Base-by-base conservation (phyloP, 2,329 filamentous ascomycete genomes). In the Trichoderma hamatum region DNA sequence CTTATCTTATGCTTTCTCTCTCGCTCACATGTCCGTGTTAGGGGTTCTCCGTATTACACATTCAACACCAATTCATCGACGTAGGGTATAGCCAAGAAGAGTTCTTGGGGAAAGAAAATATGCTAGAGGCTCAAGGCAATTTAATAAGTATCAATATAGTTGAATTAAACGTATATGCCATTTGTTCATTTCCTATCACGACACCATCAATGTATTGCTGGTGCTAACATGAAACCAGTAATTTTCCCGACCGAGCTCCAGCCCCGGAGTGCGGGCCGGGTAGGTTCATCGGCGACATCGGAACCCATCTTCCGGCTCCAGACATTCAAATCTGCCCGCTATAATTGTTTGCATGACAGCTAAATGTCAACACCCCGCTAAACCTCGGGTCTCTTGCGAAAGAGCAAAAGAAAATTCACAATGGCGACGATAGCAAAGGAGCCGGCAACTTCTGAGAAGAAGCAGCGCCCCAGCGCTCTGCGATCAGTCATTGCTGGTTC, bases 401-500 rank as follows among this genome's bases (percentile, higher is more conserved):
- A 28, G 7, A 39, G 26, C 46, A 59, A 13, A 55, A 13, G 32
- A 34, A 36, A 34, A 56, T 7, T 43, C 39, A 32, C 54, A 59
- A 80, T 79, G 78, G 75, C 78, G 67, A 72, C 75, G n/a, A 46
- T 62, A 62, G 54, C 74, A 39, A 70, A 74, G 62, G 75, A 74
- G 68, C 61, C 72, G 56, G 72, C 71, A 26, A 68, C 71, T 49
- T 43, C 73, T 43, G 74, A 76, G 54, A 76, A 79, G 73, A 77
- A 79, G 72, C 85, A 85, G 77, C 78, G 79, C 81, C 92, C 94
- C 58, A 97, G 92, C 76, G 88, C 92, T 60, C 81, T 97, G 78
- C 92, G 96, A 74, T 97, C 94, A 70, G 92, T 98, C 75, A 85
- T 98, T 75, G 96, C 96, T 68, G 96, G 96, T 72, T 93, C 93